Conservation (phyloP, 148 eudicot species). For the Chenopodium berlandieri region DNA sequence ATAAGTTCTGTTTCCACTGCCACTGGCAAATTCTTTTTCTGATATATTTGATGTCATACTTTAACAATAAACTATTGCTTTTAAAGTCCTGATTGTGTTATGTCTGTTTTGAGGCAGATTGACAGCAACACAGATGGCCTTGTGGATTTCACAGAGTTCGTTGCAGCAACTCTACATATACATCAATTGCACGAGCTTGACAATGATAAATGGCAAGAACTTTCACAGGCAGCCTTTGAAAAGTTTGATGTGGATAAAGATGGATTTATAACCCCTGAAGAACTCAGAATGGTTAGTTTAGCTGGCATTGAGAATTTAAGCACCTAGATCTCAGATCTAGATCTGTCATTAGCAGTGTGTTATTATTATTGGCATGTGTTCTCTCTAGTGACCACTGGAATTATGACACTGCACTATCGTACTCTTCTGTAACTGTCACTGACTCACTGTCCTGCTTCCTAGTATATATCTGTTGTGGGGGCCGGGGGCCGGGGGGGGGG, state of each 20-base stretch:
- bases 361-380: slow-evolving; percentile 3
- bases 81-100: slow-evolving; percentile 6
- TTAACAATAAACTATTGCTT: background rate
- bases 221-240: slow-evolving; percentile 89
- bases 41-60: background rate
- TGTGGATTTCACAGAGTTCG: slow-evolving; percentile 89
- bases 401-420: background rate
- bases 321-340: slow-evolving; percentile 15
- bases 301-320: background rate
- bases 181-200: slow-evolving; percentile 89
- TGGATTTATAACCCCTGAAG: slow-evolving; percentile 88
- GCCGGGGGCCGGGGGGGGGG: background rate
- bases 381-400: background rate
- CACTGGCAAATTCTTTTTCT: background rate
- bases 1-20: background rate
- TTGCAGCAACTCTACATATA: slow-evolving; percentile 88
- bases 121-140: slow-evolving; percentile 94
- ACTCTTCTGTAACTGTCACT: background rate
- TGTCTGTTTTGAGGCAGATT: slow-evolving; percentile 50
- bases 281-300: slow-evolving; percentile 71
- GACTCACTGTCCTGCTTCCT: background rate
- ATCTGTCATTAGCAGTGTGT: slow-evolving; percentile 9
- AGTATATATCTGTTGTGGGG: slow-evolving; percentile 6
- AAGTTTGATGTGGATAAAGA: slow-evolving; percentile 91
- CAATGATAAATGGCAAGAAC: slow-evolving; percentile 71